phyloP scores from a whole-genome alignment of 441 rosid species.

The Corymbia citriodora region DNA sequence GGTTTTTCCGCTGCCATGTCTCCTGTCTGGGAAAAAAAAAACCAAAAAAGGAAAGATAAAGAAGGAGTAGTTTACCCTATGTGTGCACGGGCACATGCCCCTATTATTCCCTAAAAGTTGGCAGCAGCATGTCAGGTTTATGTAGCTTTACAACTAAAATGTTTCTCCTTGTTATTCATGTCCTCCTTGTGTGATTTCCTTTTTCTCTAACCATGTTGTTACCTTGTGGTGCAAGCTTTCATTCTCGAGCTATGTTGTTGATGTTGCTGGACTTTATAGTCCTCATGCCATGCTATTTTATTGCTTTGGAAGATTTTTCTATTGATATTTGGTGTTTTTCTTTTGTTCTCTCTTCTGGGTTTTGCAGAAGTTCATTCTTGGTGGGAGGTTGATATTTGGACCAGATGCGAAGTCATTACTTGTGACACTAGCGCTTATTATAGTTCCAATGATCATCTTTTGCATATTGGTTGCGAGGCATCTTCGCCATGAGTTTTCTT shows the following conservation, averaged over 20 bases:
- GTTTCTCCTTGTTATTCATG: background rate
- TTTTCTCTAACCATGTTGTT: background rate
- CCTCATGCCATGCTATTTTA: background rate
- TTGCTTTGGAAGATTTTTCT: background rate
- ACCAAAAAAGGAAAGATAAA: background rate
- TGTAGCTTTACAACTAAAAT: background rate
- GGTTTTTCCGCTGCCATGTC: background rate
- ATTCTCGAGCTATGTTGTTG: background rate
- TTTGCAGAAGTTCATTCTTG: slow-evolving; percentile 74
- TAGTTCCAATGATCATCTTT: slow-evolving; percentile 66
- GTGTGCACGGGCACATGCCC: background rate
- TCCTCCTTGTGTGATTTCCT: background rate
- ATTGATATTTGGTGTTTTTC: background rate
- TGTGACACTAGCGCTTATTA: slow-evolving; percentile 71
- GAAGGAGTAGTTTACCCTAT: background rate
- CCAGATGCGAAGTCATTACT: slow-evolving; percentile 91
- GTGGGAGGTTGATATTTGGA: slow-evolving; percentile 96
- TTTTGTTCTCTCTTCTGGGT: background rate
- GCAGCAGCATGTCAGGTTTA: background rate
- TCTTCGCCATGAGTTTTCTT: slow-evolving; percentile 73
- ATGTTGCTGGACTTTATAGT: background rate
- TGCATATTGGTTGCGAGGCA: slow-evolving; percentile 84
- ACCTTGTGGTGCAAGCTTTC: background rate
- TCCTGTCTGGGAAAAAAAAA: background rate
- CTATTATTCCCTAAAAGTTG: background rate